Conservation (phyloP, 139 green algal genomes). For the Eudorina sp. region DNA sequence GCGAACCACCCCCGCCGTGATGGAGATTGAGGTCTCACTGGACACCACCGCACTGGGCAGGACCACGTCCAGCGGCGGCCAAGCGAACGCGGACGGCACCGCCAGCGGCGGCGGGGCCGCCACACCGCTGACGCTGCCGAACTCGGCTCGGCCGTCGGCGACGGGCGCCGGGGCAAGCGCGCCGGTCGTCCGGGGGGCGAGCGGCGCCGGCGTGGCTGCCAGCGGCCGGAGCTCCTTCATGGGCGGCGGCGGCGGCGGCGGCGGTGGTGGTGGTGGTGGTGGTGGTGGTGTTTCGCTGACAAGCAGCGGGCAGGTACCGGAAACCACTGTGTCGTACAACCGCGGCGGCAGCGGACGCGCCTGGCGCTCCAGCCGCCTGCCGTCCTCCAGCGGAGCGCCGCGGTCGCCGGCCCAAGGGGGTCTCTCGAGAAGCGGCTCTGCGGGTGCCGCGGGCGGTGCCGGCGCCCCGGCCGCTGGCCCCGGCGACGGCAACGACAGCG, state of each 20-base stretch:
- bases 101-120: background rate
- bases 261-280: background rate
- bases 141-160: background rate
- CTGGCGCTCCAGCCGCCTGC: background rate
- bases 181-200: background rate
- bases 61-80: background rate
- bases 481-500: background rate
- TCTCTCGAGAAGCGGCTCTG: background rate
- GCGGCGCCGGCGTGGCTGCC: background rate
- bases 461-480: background rate
- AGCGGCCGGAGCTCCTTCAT: background rate
- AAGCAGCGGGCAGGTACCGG: background rate
- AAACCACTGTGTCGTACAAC: background rate
- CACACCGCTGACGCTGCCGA: background rate
- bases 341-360: background rate
- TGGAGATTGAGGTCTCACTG: conserved; percentile 44
- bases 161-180: background rate
- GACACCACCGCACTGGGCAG: conserved; percentile 19
- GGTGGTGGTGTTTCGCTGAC: background rate
- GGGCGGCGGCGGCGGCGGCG: background rate
- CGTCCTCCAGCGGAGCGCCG: conserved; percentile 1
- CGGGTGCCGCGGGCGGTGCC: background rate
- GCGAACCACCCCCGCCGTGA: conserved; percentile 25
- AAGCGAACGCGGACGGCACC: background rate
- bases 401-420: background rate